Evolutionary conservation across 2,329 filamentous ascomycete genomes (phyloP), one percentile per base, ranked within the genome.

Genomic region (Hypoxylon sp.): DNA sequence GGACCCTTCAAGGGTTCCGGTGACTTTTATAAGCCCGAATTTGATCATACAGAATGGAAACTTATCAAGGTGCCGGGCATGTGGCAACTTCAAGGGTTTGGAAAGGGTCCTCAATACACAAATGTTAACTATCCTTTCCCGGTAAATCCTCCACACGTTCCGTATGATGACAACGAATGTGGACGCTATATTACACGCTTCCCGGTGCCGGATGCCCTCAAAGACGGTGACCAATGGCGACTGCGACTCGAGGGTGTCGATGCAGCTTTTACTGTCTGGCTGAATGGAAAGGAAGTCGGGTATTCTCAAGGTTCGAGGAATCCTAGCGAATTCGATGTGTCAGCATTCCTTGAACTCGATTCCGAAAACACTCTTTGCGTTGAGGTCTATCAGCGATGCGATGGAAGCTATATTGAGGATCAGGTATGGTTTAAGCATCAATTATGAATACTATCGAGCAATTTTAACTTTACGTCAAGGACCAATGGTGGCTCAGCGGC

Each of bases 161-260:
- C 90, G 0, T 84, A 85, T 1, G 84, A 91, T 17, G 90, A 92
- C 37, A 90, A 91, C 59, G 90, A 90, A 44, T 86, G 83, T 44
- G 91, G 91, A 0, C 87, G 86, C 1, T 93, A 93, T 71, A 78
- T 88, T 47, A 86, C 83, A 1, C 80, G 79, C 6, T 92, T 93
- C 75, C 74, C 78, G 0, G 81, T 91, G 0, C 84, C 84, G 0
- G 72, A 81, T 3, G 73, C 81, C 5, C 85, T 83, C 53, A 77
- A 76, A 48, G 69, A 81, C 70, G 79, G 81, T n/a, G 80, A 79
- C 26, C 89, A 92, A 70, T 82, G 91, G 13, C 82, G 91, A n/a
- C 79, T 94, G 3, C 83, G 91, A 3, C 94, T 94, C 64, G 91
- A 94, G 71, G 92, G 92, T 0, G 91, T 94, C 0, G 91, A 94